Base-by-base conservation (phyloP, 345 rosid genomes). In the Ricinus communis region DNA sequence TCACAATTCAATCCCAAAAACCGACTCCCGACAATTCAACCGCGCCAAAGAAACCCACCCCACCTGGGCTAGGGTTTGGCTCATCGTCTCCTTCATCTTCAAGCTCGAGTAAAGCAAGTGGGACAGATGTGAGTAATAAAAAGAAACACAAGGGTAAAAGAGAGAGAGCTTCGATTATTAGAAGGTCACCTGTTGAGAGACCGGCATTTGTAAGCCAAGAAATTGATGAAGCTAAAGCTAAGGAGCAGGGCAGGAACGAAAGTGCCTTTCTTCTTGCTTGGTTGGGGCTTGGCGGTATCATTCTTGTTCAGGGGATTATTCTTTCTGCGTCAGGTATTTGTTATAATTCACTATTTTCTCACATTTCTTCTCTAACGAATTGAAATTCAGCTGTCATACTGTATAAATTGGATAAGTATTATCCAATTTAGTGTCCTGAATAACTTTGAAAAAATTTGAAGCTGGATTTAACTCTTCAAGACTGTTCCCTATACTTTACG, bases 201-300 rank as follows among this genome's bases (percentile, higher is more conserved):
- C 89, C 90, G 13, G 85, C 70, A 59, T 80, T 82, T 59, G 19
- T 82, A 15, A 82, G 87, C 65, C 72, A 84, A 75, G 88, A 76
- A 52, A 43, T 43, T 43, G 87, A 85, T 4, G 90, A 86, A 41
- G 85, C 75, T 12, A 83, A 81, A 70, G 90, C 84, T 25, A 77
- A 86, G 68, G 96, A 87, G 71, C 83, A 74, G 81, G 76, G 74
- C 70, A 79, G 70, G 74, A 90, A 88, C 68, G 97, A 94, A 84
- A 87, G 87, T 31, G 97, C 97, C 61, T 94, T 94, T 84, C 85
- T 94, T 66, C 86, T 94, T 36, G 74, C 95, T 15, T 90, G 98
- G 98, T 79, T 86, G 71, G 98, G 87, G 28, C 87, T 90, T 46
- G 98, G 98, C 22, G 83, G 81, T 18, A 22, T 91, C 71, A 94